Evolutionary conservation across 345 rosid species (phyloP).

Genomic region (Geranium brycei): DNA sequence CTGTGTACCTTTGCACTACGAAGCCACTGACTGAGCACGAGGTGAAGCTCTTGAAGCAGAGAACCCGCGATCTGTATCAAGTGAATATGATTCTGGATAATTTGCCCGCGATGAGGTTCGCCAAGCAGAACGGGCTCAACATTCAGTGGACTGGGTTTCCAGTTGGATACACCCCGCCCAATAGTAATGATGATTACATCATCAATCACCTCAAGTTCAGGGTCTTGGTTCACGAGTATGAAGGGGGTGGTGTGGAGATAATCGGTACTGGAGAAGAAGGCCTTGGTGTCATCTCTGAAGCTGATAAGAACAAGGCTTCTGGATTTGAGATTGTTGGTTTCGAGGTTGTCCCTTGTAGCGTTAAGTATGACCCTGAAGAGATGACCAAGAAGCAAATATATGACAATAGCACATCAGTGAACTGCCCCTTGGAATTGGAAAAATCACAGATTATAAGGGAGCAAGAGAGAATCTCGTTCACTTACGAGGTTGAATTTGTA

Average conservation of each 20-base stretch:
- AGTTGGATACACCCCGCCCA: neutral
- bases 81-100: constrained; percentile 11
- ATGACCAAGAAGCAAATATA: constrained; percentile 1
- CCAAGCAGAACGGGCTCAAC: neutral
- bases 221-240: constrained; percentile 5
- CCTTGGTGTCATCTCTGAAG: neutral
- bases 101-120: constrained; percentile 3
- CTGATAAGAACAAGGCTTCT: neutral
- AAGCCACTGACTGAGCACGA: neutral
- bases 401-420: neutral
- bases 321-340: constrained; percentile 10
- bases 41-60: constrained; percentile 13
- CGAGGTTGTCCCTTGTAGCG: constrained; percentile 11
- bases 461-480: constrained; percentile 29
- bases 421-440: constrained; percentile 5
- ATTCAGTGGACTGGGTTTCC: constrained; percentile 13
- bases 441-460: constrained; percentile 20
- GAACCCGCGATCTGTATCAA: constrained; percentile 6
- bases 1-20: constrained; percentile 13
- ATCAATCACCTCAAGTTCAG: constrained; percentile 14
- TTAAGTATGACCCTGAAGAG: neutral
- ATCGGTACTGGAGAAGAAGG: constrained; percentile 1
- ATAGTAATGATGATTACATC: neutral
- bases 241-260: neutral
- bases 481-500: constrained; percentile 36